Base-by-base conservation (phyloP, 179 eudicot species). In the Gypsophila paniculata region DNA sequence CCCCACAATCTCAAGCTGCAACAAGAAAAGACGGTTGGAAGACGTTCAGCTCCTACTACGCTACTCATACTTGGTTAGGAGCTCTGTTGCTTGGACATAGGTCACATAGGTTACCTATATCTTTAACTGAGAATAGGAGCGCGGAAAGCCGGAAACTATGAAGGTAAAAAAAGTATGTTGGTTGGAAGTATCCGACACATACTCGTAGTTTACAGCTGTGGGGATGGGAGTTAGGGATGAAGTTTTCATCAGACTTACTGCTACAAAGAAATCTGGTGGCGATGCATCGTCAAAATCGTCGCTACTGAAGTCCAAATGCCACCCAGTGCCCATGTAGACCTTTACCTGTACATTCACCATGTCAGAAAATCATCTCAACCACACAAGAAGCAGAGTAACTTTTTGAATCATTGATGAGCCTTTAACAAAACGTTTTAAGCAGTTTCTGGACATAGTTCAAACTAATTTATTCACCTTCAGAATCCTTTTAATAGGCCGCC, bases 211-310 rank as follows among this genome's bases (percentile, higher is more conserved):
- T n/a, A n/a, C n/a, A n/a, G n/a, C n/a, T n/a, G n/a, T n/a, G n/a
- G 44, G 44, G 44, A 39, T 39, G 44, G n/a, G n/a, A 8, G 55
- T 51, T 14, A 51, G 55, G 18, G 6, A 13, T n/a, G 18, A n/a
- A 54, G 59, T 54, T n/a, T 5, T 18, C 23, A 42, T 9, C 21
- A 3, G 61, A 53, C 73, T 55, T 81, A 83, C 89, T 81, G 77
- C 75, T 61, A 76, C 25, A 68, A 81, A 85, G 83, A 85, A 85
- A 75, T 83, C 85, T 36, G 89, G 88, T 15, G 83, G 82, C 11
- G 89, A 83, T 6, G 58, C 32, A 46, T 2, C 7, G 61, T 81
- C 85, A 54, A 85, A 85, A n/a, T 85, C 71, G 11, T 79, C 71
- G 9, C 46, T 51, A 17, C 12, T 6, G 51, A 85, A 85, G 61